These are phyloP conservation scores for Pleurotus ostreatus DNA, from an alignment of 768 basidiomycete genomes.

Conservation along the genomic window DNA sequence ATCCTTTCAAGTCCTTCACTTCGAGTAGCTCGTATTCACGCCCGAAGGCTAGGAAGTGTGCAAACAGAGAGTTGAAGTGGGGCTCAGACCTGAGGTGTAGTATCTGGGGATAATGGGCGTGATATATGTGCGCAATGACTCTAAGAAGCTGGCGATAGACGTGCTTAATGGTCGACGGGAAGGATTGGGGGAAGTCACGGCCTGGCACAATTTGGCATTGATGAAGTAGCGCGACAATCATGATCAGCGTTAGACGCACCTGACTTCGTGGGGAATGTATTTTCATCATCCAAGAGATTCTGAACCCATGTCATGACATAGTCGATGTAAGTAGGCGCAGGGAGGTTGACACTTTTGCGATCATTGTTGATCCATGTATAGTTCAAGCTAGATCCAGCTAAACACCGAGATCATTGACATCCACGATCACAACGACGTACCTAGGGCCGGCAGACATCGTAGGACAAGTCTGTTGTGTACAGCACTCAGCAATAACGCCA, in stretches of 20 bases:
- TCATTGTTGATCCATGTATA: slow-evolving; percentile 99
- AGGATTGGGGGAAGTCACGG: slow-evolving; percentile 83
- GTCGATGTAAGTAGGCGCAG: slow-evolving; percentile 96
- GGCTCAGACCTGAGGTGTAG: slow-evolving; percentile 93
- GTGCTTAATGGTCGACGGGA: slow-evolving; percentile 90
- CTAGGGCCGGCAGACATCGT: slow-evolving; percentile 90
- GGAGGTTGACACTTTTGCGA: slow-evolving; percentile 85
- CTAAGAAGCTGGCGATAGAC: slow-evolving; percentile 95
- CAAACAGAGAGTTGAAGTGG: slow-evolving; percentile 96
- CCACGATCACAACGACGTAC: slow-evolving; percentile 43
- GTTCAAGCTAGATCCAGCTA: slow-evolving; percentile 58
- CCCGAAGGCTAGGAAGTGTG: slow-evolving; percentile 96
- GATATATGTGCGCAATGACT: slow-evolving; percentile 97
- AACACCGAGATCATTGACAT: not conserved
- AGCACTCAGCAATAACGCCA: slow-evolving; percentile 90
- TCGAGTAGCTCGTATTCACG: slow-evolving; percentile 92
- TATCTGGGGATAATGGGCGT: slow-evolving; percentile 89
- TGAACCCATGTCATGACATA: slow-evolving; percentile 99
- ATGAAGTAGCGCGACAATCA: slow-evolving; percentile 19
- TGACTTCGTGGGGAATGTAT: slow-evolving; percentile 90
- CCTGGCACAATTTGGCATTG: slow-evolving; percentile 38
- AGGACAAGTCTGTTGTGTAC: slow-evolving; percentile 84
- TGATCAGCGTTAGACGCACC: slow-evolving; percentile 59
- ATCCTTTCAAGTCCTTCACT: slow-evolving; percentile 82
- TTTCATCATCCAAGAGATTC: slow-evolving; percentile 91